These are phyloP conservation scores for Cardamine resedifolia DNA, from an alignment of 345 rosid genomes.

Conservation along the genomic window DNA sequence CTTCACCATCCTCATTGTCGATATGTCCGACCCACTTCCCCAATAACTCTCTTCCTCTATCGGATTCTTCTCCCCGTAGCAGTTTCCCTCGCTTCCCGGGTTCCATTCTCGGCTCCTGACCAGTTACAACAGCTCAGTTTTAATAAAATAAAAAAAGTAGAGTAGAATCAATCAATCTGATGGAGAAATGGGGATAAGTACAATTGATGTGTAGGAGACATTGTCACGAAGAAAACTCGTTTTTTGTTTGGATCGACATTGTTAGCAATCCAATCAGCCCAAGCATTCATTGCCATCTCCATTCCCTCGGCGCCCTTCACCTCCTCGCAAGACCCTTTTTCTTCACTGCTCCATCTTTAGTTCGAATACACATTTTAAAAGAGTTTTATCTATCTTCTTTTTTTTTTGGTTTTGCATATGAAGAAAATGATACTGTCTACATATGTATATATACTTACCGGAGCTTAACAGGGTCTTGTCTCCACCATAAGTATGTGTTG, in stretches of 20 bases:
- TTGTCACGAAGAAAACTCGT: constrained; percentile 76
- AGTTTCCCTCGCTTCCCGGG: constrained; percentile 73
- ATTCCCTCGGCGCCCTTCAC: constrained; percentile 70
- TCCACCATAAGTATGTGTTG: constrained; percentile 98
- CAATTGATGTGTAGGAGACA: constrained; percentile 96
- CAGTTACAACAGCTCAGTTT: neutral
- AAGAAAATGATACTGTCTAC: neutral
- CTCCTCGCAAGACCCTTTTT: constrained; percentile 71
- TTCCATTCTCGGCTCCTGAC: constrained; percentile 89
- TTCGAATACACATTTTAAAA: constrained; percentile 2
- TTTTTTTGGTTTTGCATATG: neutral
- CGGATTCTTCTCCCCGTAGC: constrained; percentile 68
- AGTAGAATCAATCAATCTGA: neutral
- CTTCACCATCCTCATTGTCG: constrained; percentile 78
- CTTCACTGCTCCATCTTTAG: constrained; percentile 81
- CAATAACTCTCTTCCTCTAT: constrained; percentile 64
- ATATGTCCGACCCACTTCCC: constrained; percentile 88
- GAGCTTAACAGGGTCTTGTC: constrained; percentile 90
- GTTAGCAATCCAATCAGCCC: constrained; percentile 88
- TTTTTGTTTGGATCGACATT: constrained; percentile 50
- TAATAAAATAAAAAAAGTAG: neutral
- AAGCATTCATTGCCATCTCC: constrained; percentile 88
- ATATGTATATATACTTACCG: constrained; percentile 41
- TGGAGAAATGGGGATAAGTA: neutral
- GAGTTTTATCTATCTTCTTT: neutral